Evolutionary conservation across 805 yeast genomes (phyloP).

Genomic region (Candida cerambycidarum): DNA sequence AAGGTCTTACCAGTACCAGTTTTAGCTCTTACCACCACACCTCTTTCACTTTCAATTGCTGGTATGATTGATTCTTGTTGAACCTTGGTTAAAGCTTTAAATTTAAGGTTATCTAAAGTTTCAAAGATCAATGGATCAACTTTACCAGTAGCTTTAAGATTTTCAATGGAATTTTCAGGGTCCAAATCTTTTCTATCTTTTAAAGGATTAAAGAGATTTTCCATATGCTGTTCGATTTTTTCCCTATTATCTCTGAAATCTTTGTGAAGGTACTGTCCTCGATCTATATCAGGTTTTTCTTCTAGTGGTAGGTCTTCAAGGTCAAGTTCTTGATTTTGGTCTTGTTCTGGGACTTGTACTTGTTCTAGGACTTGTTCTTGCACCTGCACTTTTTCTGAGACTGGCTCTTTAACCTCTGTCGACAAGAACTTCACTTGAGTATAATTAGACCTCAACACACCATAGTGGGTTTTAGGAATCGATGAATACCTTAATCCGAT

Average conservation of each 20-base stretch:
- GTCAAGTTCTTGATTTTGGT: too few relatives aligned
- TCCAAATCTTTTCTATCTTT: slow-evolving; percentile 6
- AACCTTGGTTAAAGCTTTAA: slow-evolving; percentile 61
- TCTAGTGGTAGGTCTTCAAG: background rate
- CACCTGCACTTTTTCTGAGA: too few relatives aligned
- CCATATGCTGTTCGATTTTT: background rate
- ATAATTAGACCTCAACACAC: background rate
- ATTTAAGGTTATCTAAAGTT: slow-evolving; percentile 45
- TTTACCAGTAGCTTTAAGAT: slow-evolving; percentile 12
- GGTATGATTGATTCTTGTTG: slow-evolving; percentile 65
- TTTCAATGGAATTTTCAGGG: slow-evolving; percentile 14
- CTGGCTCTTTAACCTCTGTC: background rate
- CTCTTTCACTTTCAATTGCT: slow-evolving; percentile 50
- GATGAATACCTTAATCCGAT: background rate
- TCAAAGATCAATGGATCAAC: slow-evolving; percentile 19
- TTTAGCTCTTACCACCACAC: slow-evolving; percentile 84
- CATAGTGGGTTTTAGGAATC: background rate
- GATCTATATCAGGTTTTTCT: too few relatives aligned
- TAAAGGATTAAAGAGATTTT: background rate
- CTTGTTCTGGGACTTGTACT: too few relatives aligned
- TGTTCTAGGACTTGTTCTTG: background rate
- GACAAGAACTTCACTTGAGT: background rate
- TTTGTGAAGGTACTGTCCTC: background rate
- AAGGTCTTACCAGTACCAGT: slow-evolving; percentile 96
- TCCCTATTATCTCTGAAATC: background rate